Evolutionary conservation across 805 yeast species (phyloP), one percentile per base, ranked within the genome.

Genomic region (Schwanniomyces occidentalis): DNA sequence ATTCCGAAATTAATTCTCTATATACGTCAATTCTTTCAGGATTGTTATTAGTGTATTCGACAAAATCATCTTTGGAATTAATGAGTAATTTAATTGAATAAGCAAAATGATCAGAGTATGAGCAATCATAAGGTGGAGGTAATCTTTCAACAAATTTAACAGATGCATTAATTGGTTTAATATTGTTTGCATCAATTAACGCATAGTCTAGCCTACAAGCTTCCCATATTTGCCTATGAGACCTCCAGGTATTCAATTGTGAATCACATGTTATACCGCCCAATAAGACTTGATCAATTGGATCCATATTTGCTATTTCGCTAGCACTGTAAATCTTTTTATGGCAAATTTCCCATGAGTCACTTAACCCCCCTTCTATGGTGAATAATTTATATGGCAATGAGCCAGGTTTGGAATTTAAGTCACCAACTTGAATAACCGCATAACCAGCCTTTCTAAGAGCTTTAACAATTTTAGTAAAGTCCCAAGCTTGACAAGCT

Each of bases 401-500:
- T 2, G 95, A 82, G 0, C 85, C 93, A 0, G 98, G 97, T 42
- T 80, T 73, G 4, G 93, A 85, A 56, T 93, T 93, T 52, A 93
- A 72, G 60, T 93, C 99, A 2, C 99, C 99, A 20, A 90, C 96
- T 34, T 89, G 79, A 19, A 93, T 74, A 0, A 86, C 91, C 1
- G 90, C 83, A 56, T 87, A 84, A 0, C 97, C 96, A 0, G 91
- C 83, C 36, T 67, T 69, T 28, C 71, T 69, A 29, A 90, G 73
- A 23, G 80, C 58, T 12, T 71, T 70, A 1, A 85, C 79, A 22
- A 89, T 40, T 33, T 78, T 75, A 21, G 93, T 74, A 56, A 93
- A 76, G 56, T 90, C 96, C 98, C 98, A 93, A 1, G 98, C 97
- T 60, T 93, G 99, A 38, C 93, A 77, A 0, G 96, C 81, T 31